Evolutionary conservation across 2,329 filamentous ascomycete species (phyloP), one percentile per base, ranked within the genome.

Genomic region (Exophiala phaeomuriformis): DNA sequence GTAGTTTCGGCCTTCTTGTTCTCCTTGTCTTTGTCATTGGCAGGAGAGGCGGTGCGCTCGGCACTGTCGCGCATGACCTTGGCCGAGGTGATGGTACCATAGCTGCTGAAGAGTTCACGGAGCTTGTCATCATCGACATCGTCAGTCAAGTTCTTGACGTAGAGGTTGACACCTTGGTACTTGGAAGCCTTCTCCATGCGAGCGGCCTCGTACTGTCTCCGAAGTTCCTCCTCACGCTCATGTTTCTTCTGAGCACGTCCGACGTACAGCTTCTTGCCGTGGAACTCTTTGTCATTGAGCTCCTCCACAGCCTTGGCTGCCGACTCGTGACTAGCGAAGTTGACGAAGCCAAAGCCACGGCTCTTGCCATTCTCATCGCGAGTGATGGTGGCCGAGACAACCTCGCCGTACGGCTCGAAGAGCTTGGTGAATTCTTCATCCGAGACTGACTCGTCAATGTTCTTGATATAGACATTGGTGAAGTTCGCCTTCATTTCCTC

Each of bases 401-500:
- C 93, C 53, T 94, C 86, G 64, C 93, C 93, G 67, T 83, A 95
- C 74, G 84, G 84, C 79, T 93, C 88, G 66, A 98, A 97, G 47
- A 97, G 79, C 59, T 85, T 81, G 65, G 90, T 89, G 83, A 98
- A 97, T 70, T 97, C 86, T 5, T 97, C 90, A 58, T 98, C 93
- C 55, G 83, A 86, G 61, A 85, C 88, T 46, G 96, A 91, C 35
- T 76, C 68, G 66, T 84, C 82, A 65, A 98, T 86, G 78, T 98
- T 98, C 85, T 98, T 98, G 78, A 98, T 88, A 77, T 98, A 98
- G 74, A 98, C 85, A 74, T 98, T 98, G 79, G 93, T 98, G 82
- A 94, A 98, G 81, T 98, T 98, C 74, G 93, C 93, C 85, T 98
- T 98, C 91, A 98, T 98, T 81, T 98, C 93, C 79, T 98, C 93